A percentile compares a stretch with the other conserved stretches of the same genome.
These are phyloP conservation scores for Wallacemonas sp. DNA, from an alignment of 208 protist genomes.

Conservation along the genomic window DNA sequence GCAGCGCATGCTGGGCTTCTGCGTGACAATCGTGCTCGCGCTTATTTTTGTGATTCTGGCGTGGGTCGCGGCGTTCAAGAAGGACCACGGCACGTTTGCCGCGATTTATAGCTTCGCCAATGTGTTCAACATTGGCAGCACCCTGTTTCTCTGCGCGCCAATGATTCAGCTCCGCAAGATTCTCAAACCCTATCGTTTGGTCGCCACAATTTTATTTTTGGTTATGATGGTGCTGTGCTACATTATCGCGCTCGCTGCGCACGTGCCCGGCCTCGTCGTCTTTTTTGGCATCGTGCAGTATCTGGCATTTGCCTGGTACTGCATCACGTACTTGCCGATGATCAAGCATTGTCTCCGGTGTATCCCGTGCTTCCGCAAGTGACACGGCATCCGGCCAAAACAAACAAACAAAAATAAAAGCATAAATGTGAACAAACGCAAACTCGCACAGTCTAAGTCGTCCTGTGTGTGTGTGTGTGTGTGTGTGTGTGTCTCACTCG, in stretches of 20 bases:
- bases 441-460: too few species aligned
- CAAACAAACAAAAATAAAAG: conserved; percentile 1
- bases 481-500: too few species aligned
- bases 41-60: conserved; percentile 61
- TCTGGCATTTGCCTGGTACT: conserved; percentile 76
- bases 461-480: too few species aligned
- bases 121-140: conserved; percentile 55
- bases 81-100: conserved; percentile 54
- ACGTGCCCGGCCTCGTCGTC: conserved; percentile 46
- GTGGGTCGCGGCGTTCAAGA: conserved; percentile 58
- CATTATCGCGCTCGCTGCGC: conserved; percentile 46
- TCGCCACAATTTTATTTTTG: conserved; percentile 59
- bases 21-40: conserved; percentile 35
- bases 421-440: too few species aligned
- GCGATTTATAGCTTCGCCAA: conserved; percentile 63
- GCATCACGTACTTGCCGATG: conserved; percentile 75
- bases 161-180: conserved; percentile 68
- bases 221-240: conserved; percentile 58
- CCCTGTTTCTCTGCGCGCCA: conserved; percentile 70
- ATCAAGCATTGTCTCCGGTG: conserved; percentile 43
- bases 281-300: conserved; percentile 66
- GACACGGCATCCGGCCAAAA: background rate
- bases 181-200: conserved; percentile 50
- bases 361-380: conserved; percentile 14
- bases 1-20: conserved; percentile 63